Evolutionary conservation across 352 stramenopile species (phyloP).

Genomic region (Halophytophthora polymorphica): DNA sequence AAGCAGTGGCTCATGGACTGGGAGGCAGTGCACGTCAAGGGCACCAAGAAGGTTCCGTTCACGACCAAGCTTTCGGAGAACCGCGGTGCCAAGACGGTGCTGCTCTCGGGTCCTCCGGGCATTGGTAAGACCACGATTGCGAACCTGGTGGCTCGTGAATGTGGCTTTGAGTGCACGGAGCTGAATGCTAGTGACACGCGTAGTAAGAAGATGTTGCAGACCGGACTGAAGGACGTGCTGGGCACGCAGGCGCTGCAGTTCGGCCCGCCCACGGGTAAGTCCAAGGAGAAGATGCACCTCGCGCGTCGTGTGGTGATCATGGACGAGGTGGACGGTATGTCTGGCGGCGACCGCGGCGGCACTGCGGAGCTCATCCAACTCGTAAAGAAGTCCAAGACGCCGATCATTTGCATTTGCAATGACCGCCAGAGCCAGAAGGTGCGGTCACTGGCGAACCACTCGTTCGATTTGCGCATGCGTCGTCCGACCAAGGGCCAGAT

Average conservation of each 20-base stretch:
- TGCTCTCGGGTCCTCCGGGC: conserved; percentile 95
- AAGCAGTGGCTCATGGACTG: conserved; percentile 82
- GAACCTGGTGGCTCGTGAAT: conserved; percentile 88
- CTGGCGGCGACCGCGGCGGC: conserved; percentile 93
- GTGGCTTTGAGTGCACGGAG: conserved; percentile 92
- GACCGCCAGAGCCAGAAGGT: conserved; percentile 96
- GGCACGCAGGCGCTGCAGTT: conserved; percentile 92
- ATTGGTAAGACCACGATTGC: conserved; percentile 97
- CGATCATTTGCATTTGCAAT: conserved; percentile 99
- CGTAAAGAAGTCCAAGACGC: conserved; percentile 98
- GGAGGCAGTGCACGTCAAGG: conserved; percentile 79
- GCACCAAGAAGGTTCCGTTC: conserved; percentile 80
- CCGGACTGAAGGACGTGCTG: conserved; percentile 89
- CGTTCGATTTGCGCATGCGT: conserved; percentile 95
- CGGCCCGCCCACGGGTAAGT: conserved; percentile 28
- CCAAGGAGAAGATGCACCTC: conserved; percentile 55
- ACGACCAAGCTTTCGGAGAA: conserved; percentile 83
- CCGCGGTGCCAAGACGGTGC: conserved; percentile 89
- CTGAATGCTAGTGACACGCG: conserved; percentile 98
- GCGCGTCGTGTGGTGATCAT: conserved; percentile 96
- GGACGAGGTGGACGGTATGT: conserved; percentile 99
- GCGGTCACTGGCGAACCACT: conserved; percentile 95
- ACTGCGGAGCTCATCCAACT: conserved; percentile 98
- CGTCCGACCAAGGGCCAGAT: conserved; percentile 93
- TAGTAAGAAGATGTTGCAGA: conserved; percentile 95